Evolutionary conservation across 768 basidiomycete genomes (phyloP), one percentile per base, ranked within the genome.

Genomic region (Cantharellus anzutake): DNA sequence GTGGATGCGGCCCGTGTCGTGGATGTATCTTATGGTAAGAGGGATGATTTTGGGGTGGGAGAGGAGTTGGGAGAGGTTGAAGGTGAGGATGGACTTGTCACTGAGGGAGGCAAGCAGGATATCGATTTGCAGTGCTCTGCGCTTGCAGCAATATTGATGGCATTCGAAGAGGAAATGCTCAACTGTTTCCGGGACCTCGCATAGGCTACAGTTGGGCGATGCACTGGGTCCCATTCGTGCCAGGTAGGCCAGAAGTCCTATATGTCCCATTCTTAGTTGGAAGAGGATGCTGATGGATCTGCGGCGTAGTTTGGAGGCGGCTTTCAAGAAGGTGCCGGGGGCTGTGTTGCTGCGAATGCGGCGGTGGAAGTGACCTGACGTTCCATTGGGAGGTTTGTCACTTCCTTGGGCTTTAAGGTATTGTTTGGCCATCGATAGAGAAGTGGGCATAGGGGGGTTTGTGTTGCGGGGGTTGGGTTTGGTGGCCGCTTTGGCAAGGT

Each of bases 211-310:
- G 4, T 35, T 7, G 2, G 52, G 59, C 2, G 62, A 57, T 2
- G 51, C 39, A 5, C 40, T 55, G 20, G 37, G 57, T 7, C 41
- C 20, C 20, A 63, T 41, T 11, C 63, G 16, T 29, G 35, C 11
- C 4, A 64, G 63, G 48, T 58, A 64, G n/a, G 42, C 5, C 20
- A 56, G 58, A 2, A 64, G 60, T 2, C 42, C 56, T 1, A 63
- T 48, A 58, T 64, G 63, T 5, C 63, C 63, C 11, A 57, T 52
- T 3, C 63, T n/a, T 2, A 64, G 63, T 37, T 64, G 63, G 2
- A 50, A 48, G 2, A 64, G 50, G 2, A 64, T 60, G 61, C 61
- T 61, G 60, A n/a, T n/a, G n/a, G n/a, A n/a, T n/a, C n/a, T n/a
- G n/a, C n/a, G n/a, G n/a, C n/a, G n/a, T n/a, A n/a, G n/a, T n/a